Base-by-base conservation (phyloP, 768 basidiomycete genomes). In the Boletellus emodensis region DNA sequence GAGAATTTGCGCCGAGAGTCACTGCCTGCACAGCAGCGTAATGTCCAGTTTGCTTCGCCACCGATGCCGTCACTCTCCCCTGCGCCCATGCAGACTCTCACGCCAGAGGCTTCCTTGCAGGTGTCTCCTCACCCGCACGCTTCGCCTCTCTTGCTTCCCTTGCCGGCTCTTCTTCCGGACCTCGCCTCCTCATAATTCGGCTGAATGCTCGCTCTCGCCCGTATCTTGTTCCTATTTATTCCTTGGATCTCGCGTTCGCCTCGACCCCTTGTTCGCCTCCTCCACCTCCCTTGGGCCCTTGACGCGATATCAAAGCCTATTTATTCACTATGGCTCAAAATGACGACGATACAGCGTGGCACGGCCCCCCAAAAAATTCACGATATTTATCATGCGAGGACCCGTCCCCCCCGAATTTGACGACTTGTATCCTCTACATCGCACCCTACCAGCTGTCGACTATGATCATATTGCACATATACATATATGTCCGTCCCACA, bases 191-290 rank as follows among this genome's bases (percentile, higher is more conserved):
- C 58, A 38, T 68, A 51, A 62, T 38, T 40, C 24, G 35, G 24
- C 30, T 1, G 30, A 30, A 7, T 30, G 30, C 30, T 30, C 8
- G 30, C 30, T 10, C 30, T 30, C 34, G 24, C 35, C 45, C 40
- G 1, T 44, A n/a, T 62, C 59, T 61, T 63, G 61, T 20, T 12
- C 33, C 35, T 67, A 68, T 67, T 68, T 67, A 68, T 67, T 55
- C 48, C 50, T 61, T 56, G 30, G 53, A 55, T 40, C 52, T 66
- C 58, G 59, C 61, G 44, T 52, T 54, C 50, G 34, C 42, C 44
- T 49, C 37, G 12, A 2, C 46, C 18, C 40, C 44, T 34, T 40
- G 20, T 51, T 51, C 47, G 51, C 47, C 43, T 47, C 20, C 26
- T 28, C 41, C 40, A 36, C 40, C 33, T 37, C 34, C 52, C 41